phyloP scores from a whole-genome alignment of 2,329 filamentous ascomycete species.

The Colletotrichum tofieldiae region DNA sequence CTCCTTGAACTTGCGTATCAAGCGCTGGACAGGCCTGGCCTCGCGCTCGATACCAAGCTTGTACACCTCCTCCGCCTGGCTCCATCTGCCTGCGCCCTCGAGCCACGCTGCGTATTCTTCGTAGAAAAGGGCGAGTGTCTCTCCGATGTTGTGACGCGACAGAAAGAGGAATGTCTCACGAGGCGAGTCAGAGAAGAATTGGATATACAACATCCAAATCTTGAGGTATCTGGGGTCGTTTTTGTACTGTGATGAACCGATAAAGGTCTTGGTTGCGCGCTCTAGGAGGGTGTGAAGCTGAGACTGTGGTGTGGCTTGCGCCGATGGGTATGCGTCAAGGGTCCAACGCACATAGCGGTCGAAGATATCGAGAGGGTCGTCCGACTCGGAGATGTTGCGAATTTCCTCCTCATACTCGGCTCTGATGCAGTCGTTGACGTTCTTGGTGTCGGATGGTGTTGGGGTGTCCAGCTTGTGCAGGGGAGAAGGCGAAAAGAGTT shows the following conservation, averaged over 20 bases:
- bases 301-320: slow-evolving; percentile 92
- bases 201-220: slow-evolving; percentile 94
- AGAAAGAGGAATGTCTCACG: slow-evolving; percentile 94
- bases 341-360: slow-evolving; percentile 99
- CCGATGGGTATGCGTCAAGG: slow-evolving; percentile 92
- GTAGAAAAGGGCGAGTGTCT: slow-evolving; percentile 91
- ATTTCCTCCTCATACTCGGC: slow-evolving; percentile 91
- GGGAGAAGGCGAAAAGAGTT: slow-evolving; percentile 81
- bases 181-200: slow-evolving; percentile 92
- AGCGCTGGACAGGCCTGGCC: slow-evolving; percentile 84
- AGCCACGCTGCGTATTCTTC: slow-evolving; percentile 97
- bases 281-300: slow-evolving; percentile 91
- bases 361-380: slow-evolving; percentile 95
- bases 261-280: slow-evolving; percentile 91
- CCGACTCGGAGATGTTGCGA: slow-evolving; percentile 83
- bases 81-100: slow-evolving; percentile 86
- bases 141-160: slow-evolving; percentile 89
- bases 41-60: slow-evolving; percentile 90
- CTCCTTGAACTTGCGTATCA: slow-evolving; percentile 92
- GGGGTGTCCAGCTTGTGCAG: slow-evolving; percentile 72
- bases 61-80: slow-evolving; percentile 95
- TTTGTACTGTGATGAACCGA: slow-evolving; percentile 89
- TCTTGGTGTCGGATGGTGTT: slow-evolving; percentile 80
- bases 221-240: slow-evolving; percentile 96
- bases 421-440: slow-evolving; percentile 84